These are phyloP conservation scores for Castanea crenata DNA, from an alignment of 306 rosid genomes.

Conservation along the genomic window DNA sequence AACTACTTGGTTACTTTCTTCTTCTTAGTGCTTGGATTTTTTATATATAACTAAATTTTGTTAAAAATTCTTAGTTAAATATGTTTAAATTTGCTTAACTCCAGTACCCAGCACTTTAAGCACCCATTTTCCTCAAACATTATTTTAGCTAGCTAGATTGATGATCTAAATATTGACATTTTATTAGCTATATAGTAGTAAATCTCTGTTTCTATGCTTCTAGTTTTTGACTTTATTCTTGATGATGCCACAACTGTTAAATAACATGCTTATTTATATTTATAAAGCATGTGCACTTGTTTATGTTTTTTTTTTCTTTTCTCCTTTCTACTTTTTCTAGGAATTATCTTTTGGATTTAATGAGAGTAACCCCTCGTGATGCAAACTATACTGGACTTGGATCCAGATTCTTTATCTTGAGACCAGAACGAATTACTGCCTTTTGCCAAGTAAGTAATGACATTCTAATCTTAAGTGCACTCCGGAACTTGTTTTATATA, in stretches of 20 bases:
- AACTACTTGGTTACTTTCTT: slow-evolving; percentile 1
- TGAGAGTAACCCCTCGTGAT: slow-evolving; percentile 98
- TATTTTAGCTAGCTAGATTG: not conserved
- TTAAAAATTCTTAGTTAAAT: not conserved
- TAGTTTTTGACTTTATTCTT: not conserved
- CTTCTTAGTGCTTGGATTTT: not conserved
- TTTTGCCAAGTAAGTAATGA: slow-evolving; percentile 66
- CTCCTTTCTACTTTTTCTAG: slow-evolving; percentile 30
- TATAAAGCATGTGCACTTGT: slow-evolving; percentile 8
- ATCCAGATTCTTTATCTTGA: slow-evolving; percentile 82
- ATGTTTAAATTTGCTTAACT: not conserved
- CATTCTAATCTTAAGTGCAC: not conserved
- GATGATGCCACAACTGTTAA: not conserved
- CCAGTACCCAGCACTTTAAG: not conserved
- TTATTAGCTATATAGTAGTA: not conserved
- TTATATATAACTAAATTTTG: not conserved
- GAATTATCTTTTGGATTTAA: slow-evolving; percentile 95
- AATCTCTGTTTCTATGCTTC: not conserved
- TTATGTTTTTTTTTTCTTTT: not conserved
- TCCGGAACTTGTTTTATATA: not conserved
- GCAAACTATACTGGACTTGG: slow-evolving; percentile 85
- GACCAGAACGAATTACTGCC: slow-evolving; percentile 80
- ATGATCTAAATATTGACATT: not conserved
- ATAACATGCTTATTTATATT: not conserved
- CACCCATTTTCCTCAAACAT: not conserved